Conservation (phyloP, 2,329 filamentous ascomycete species). For the Sporothrix protearum region DNA sequence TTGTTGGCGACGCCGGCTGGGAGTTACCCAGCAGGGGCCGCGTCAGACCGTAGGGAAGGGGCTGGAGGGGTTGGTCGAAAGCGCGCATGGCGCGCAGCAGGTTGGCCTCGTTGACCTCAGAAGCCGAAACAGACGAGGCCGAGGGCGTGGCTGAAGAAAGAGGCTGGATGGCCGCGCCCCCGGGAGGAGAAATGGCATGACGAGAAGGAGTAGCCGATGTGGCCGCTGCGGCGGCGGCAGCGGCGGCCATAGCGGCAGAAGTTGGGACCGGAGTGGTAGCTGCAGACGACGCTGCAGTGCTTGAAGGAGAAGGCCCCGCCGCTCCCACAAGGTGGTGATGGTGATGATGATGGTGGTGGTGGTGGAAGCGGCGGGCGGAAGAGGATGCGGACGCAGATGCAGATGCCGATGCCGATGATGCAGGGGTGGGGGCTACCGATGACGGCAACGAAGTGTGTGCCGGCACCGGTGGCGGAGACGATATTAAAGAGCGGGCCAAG, state of each 20-base stretch:
- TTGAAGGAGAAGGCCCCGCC: neutral
- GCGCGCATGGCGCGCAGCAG: slow-evolving; percentile 79
- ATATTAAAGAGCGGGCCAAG: slow-evolving; percentile 18
- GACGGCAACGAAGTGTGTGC: slow-evolving; percentile 3
- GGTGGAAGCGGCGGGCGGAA: slow-evolving; percentile 26
- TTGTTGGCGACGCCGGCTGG: slow-evolving; percentile 90
- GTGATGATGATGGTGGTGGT: slow-evolving; percentile 37
- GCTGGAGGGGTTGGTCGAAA: slow-evolving; percentile 73
- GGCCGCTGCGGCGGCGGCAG: slow-evolving; percentile 16
- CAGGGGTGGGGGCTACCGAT: neutral
- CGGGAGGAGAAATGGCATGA: slow-evolving; percentile 48
- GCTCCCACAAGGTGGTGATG: slow-evolving; percentile 43
- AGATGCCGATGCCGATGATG: neutral
- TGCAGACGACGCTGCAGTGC: slow-evolving; percentile 8
- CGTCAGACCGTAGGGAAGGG: slow-evolving; percentile 69
- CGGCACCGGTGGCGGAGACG: slow-evolving; percentile 17
- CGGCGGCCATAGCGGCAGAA: slow-evolving; percentile 16
- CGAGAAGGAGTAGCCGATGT: slow-evolving; percentile 25
- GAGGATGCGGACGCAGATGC: neutral
- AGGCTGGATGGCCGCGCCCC: slow-evolving; percentile 58
- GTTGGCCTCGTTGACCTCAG: slow-evolving; percentile 56
- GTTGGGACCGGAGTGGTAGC: neutral
- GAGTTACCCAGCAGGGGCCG: slow-evolving; percentile 65
- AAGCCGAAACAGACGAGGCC: slow-evolving; percentile 43
- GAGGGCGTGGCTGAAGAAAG: slow-evolving; percentile 63